Evolutionary conservation across 106 monocot species (phyloP).

Genomic region (Chionographis japonica): DNA sequence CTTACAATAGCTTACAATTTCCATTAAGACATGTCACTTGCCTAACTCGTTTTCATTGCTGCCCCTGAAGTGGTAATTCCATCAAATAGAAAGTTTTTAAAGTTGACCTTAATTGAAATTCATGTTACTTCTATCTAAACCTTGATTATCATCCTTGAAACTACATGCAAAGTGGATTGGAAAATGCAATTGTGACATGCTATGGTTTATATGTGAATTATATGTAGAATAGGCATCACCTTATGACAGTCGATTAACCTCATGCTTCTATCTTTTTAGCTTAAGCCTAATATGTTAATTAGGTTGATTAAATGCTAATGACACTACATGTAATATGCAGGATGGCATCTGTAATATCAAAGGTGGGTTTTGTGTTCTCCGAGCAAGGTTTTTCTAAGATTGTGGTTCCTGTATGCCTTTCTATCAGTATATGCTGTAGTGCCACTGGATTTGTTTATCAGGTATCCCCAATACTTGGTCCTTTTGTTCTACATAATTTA

Average conservation of each 20-base stretch:
- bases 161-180: no score
- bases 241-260: neutral
- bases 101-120: no score
- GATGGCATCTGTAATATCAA: conserved; percentile 95
- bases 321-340: conserved; percentile 29
- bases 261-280: neutral
- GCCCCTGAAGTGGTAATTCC: no score
- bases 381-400: conserved; percentile 74
- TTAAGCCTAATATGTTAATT: no score
- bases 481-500: neutral
- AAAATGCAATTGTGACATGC: no score
- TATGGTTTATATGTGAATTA: no score
- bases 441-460: conserved; percentile 90
- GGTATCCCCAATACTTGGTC: conserved; percentile 28
- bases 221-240: neutral
- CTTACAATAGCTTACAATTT: no score
- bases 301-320: neutral
- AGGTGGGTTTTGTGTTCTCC: conserved; percentile 83
- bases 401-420: conserved; percentile 70
- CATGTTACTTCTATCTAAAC: no score
- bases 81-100: no score
- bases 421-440: conserved; percentile 74
- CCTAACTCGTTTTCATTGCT: no score
- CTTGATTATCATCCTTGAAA: no score
- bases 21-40: no score